These are phyloP conservation scores for Epichloe amarillans DNA, from an alignment of 2,329 filamentous ascomycete species.

Conservation along the genomic window DNA sequence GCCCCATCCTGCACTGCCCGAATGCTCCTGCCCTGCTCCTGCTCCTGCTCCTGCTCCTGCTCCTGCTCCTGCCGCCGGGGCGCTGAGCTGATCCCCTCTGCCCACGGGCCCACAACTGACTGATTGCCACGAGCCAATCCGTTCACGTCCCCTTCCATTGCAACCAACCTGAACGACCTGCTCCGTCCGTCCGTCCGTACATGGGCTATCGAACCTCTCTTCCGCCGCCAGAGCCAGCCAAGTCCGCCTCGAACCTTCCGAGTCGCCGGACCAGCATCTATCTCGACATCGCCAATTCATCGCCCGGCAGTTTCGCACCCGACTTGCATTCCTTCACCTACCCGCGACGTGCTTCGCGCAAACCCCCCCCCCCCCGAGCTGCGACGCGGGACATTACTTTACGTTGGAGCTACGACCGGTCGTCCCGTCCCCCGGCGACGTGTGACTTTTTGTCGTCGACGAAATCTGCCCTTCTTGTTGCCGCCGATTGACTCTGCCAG, in stretches of 20 bases:
- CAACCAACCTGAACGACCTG: background rate
- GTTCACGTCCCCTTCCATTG: background rate
- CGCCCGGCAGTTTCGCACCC: background rate
- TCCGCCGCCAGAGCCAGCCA: background rate
- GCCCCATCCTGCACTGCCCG: background rate
- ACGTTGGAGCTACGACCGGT: conserved; percentile 1
- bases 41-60: background rate
- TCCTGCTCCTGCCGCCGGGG: background rate
- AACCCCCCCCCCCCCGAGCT: background rate
- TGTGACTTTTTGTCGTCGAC: background rate
- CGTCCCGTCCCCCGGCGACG: background rate
- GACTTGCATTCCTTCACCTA: background rate
- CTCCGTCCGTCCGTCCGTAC: background rate
- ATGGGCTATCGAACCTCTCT: background rate
- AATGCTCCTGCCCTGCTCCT: background rate
- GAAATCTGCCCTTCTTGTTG: background rate
- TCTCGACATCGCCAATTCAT: conserved; percentile 1
- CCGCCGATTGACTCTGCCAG: background rate
- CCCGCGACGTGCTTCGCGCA: background rate
- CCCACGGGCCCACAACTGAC: conserved; percentile 4
- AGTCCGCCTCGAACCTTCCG: background rate
- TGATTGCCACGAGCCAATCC: conserved; percentile 3
- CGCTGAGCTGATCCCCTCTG: background rate
- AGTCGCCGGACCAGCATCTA: background rate
- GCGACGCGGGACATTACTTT: background rate